These are phyloP conservation scores for Eucalyptus pauciflora DNA, from an alignment of 345 rosid species.

Conservation along the genomic window DNA sequence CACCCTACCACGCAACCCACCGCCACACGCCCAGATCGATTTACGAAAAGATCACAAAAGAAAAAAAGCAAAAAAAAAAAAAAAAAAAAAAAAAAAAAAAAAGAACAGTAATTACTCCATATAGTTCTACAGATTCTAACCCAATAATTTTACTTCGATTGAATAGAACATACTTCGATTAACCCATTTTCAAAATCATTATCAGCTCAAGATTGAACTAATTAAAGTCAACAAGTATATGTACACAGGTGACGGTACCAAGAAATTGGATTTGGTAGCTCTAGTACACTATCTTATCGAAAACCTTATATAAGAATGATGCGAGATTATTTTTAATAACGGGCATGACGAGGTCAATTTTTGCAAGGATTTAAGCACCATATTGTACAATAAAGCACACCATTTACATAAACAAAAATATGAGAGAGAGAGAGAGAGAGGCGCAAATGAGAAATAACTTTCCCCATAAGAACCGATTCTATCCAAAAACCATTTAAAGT, in stretches of 20 bases:
- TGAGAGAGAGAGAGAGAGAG: too few relatives aligned
- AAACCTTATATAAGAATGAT: too few relatives aligned
- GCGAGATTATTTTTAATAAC: too few relatives aligned
- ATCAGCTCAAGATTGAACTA: too few relatives aligned
- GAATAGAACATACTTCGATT: neutral
- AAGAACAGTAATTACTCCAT: neutral
- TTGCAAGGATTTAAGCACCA: neutral
- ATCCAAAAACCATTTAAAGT: neutral
- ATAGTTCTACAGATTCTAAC: neutral
- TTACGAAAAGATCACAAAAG: neutral
- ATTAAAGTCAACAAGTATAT: too few relatives aligned
- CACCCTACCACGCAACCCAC: neutral
- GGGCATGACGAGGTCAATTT: accelerated
- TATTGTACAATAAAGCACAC: neutral
- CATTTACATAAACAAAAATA: too few relatives aligned
- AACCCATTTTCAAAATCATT: neutral
- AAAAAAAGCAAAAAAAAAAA: too few relatives aligned
- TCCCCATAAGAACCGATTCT: neutral
- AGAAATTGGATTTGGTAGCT: neutral
- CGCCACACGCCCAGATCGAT: neutral
- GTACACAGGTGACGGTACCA: neutral
- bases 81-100: too few relatives aligned
- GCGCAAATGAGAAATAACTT: too few relatives aligned
- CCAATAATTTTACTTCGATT: neutral
- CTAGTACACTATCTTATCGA: neutral